phyloP scores from a whole-genome alignment of 192 early-diverging fungal species.

The Thoreauomyces humboldtii region DNA sequence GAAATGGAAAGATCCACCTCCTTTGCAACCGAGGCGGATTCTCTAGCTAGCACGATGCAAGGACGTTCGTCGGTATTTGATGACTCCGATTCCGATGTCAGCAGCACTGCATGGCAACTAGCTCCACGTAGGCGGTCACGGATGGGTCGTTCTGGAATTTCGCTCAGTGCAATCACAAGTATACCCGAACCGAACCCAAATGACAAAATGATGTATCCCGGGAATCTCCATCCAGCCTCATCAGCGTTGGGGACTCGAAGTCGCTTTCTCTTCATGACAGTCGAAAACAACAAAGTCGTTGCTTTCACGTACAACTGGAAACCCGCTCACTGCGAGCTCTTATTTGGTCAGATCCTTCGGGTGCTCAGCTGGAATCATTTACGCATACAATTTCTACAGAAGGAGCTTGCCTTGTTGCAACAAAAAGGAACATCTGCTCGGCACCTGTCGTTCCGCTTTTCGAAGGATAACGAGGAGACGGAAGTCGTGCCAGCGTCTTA shows the following conservation, averaged over 20 bases:
- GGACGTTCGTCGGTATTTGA: neutral
- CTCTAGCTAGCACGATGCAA: neutral
- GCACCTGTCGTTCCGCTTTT: neutral
- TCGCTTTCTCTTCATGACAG: conserved; percentile 40
- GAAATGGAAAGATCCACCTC: conserved; percentile 22
- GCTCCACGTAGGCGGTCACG: too few relatives aligned
- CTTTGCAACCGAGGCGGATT: neutral
- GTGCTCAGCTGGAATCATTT: conserved; percentile 53
- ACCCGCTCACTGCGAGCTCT: conserved; percentile 21
- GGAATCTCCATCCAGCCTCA: conserved; percentile 24
- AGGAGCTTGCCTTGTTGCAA: conserved; percentile 17
- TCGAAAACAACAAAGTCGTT: conserved; percentile 29
- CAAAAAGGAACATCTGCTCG: neutral
- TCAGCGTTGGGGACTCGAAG: conserved; percentile 29
- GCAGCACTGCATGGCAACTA: neutral
- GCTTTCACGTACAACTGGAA: conserved; percentile 45
- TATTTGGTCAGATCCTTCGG: conserved; percentile 40
- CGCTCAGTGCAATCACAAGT: too few relatives aligned
- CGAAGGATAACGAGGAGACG: neutral
- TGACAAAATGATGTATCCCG: conserved; percentile 32
- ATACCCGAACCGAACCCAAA: too few relatives aligned
- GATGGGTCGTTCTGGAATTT: too few relatives aligned
- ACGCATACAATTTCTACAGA: conserved; percentile 41
- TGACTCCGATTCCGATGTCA: conserved; percentile 6
- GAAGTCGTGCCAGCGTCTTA: conserved; percentile 5